A percentile compares a stretch with the other conserved stretches of the same genome.
Conservation (phyloP, 768 basidiomycete species). For the Rhizopogon sp. region DNA sequence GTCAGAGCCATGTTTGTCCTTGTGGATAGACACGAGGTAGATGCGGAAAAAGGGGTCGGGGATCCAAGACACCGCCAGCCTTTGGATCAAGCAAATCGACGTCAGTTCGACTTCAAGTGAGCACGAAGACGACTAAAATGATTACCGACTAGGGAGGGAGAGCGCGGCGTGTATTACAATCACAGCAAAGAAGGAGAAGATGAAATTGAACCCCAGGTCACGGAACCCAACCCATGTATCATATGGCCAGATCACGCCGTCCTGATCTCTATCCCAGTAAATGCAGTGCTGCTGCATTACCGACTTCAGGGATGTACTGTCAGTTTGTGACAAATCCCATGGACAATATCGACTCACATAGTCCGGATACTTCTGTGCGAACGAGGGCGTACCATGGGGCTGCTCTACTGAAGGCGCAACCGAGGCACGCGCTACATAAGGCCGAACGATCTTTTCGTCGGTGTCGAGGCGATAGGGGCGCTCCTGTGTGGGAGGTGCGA, state of each 20-base stretch:
- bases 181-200: slow-evolving; percentile 29
- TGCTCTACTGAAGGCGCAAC: slow-evolving; percentile 20
- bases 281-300: slow-evolving; percentile 37
- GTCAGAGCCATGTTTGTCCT: slow-evolving; percentile 39
- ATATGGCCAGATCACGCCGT: slow-evolving; percentile 40
- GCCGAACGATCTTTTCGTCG: slow-evolving; percentile 19
- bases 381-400: slow-evolving; percentile 14
- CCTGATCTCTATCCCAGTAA: slow-evolving; percentile 36
- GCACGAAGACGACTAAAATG: neutral
- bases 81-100: neutral
- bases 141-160: slow-evolving; percentile 30
- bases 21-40: slow-evolving; percentile 29
- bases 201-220: slow-evolving; percentile 35
- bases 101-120: neutral
- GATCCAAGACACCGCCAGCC: slow-evolving; percentile 18
- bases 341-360: slow-evolving; percentile 13
- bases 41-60: slow-evolving; percentile 41
- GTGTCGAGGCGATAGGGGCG: slow-evolving; percentile 21
- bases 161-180: slow-evolving; percentile 30
- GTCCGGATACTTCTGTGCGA: slow-evolving; percentile 12
- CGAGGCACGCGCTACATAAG: slow-evolving; percentile 24
- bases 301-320: slow-evolving; percentile 15
- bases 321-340: neutral
- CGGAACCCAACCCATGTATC: slow-evolving; percentile 39
- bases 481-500: slow-evolving; percentile 16